phyloP scores from a whole-genome alignment of 2,329 filamentous ascomycete species.

The Fusarium fujikuroi region DNA sequence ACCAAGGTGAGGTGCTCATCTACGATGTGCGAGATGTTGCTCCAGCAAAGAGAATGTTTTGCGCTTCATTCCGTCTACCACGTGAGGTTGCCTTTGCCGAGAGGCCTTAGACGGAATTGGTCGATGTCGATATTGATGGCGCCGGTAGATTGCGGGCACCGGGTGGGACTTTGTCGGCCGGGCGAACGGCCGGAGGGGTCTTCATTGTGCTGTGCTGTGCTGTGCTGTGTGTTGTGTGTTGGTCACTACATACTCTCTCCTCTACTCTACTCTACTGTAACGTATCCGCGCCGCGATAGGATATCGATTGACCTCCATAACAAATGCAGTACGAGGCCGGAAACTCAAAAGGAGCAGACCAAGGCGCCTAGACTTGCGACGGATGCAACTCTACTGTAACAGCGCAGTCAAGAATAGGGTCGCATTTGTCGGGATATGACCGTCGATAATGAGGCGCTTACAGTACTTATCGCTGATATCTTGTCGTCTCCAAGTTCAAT shows the following conservation, averaged over 20 bases:
- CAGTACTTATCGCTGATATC: conserved; percentile 28
- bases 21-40: conserved; percentile 86
- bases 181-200: conserved; percentile 25
- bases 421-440: conserved; percentile 19
- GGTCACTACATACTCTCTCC: neutral
- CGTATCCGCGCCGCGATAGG: neutral
- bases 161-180: conserved; percentile 11
- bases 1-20: conserved; percentile 64
- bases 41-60: conserved; percentile 96
- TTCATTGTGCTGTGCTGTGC: neutral
- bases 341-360: conserved; percentile 8
- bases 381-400: conserved; percentile 25
- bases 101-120: conserved; percentile 36
- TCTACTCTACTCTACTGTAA: neutral
- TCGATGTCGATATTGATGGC: conserved; percentile 8
- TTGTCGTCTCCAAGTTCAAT: neutral
- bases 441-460: conserved; percentile 16
- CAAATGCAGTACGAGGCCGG: conserved; percentile 8
- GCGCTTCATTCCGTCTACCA: conserved; percentile 89
- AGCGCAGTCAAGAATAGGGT: conserved; percentile 21
- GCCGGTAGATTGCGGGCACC: conserved; percentile 26
- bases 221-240: neutral
- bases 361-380: conserved; percentile 12
- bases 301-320: conserved; percentile 6
- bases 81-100: conserved; percentile 80